Base-by-base conservation (phyloP, 192 early-diverging fungal genomes). In the Entomortierella beljakovae region DNA sequence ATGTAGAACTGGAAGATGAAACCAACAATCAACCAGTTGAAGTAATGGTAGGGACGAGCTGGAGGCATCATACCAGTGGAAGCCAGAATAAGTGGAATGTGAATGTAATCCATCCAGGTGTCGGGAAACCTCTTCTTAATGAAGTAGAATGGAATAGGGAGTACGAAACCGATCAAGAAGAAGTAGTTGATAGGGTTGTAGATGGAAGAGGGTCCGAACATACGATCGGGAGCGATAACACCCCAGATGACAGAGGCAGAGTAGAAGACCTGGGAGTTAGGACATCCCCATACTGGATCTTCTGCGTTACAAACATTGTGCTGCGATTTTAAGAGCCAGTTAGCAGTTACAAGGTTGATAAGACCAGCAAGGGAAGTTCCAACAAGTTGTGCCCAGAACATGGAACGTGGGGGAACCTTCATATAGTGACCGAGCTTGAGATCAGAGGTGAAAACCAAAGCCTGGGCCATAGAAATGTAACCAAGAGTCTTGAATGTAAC, bases 381-480 rank as follows among this genome's bases (percentile, higher is more conserved):
- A n/a, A 81, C 40, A 5, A 92, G 69, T 79, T 92, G 90, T 16
- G 79, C 57, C 25, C 65, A 54, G 61, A 91, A 87, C 90, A 93
- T 91, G 31, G 83, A 74, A 33, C 75, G 71, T 16, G 92, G 92
- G 16, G 88, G 81, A 43, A 93, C n/a, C n/a, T n/a, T n/a, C n/a
- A n/a, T n/a, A n/a, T n/a, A n/a, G n/a, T n/a, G n/a, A n/a, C n/a
- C n/a, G 13, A 94, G 80, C 75, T 95, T 95, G 29, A 95, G 71
- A 72, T 94, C 92, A 55, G 63, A 37, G 13, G 91, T 71, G 35
- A 96, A 89, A 23, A 83, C 80, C 26, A 97, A 70, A 55, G 90
- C 91, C 84, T 98, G 95, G 20, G 82, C 71, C 87, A 93, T 89
- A 20, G 89, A 81, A 25, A 82, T 81, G 67, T 81, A 82, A 40